Conservation (phyloP, 495 filamentous ascomycete species). For the Geoglossum glabrum region DNA sequence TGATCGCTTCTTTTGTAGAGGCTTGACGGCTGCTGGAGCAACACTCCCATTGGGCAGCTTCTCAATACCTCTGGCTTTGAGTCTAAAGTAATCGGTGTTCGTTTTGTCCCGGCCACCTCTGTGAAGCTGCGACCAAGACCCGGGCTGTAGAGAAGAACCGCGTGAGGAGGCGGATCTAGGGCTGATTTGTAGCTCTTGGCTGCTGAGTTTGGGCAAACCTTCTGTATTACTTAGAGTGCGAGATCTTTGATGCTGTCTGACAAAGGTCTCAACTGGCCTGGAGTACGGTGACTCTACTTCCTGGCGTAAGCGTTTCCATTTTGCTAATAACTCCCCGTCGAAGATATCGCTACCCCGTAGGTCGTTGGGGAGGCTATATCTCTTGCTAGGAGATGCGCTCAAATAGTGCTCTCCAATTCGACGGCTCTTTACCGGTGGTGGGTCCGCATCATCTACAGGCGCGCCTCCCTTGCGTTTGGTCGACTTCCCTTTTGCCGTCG, state of each 20-base stretch:
- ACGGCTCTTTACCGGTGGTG: background rate
- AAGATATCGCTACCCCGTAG: background rate
- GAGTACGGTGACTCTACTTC: background rate
- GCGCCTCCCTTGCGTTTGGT: background rate
- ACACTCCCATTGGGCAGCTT: background rate
- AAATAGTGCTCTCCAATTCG: background rate
- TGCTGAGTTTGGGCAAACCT: background rate
- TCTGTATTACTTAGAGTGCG: background rate
- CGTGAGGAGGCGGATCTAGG: background rate
- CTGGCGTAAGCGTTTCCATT: background rate
- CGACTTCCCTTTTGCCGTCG: background rate
- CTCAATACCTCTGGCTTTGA: conserved; percentile 5
- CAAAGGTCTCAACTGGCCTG: background rate
- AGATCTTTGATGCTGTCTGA: background rate
- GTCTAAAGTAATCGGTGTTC: conserved; percentile 3
- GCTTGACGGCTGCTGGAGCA: background rate
- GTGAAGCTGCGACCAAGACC: background rate
- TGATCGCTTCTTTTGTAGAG: background rate
- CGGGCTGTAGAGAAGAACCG: background rate
- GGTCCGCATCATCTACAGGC: background rate
- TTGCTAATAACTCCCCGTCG: background rate
- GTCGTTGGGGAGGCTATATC: background rate
- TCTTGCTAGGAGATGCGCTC: background rate
- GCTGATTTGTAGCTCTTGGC: background rate
- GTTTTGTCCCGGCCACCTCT: conserved; percentile 2